phyloP scores from a whole-genome alignment of 129 eudicot species.

The Logfia minima region DNA sequence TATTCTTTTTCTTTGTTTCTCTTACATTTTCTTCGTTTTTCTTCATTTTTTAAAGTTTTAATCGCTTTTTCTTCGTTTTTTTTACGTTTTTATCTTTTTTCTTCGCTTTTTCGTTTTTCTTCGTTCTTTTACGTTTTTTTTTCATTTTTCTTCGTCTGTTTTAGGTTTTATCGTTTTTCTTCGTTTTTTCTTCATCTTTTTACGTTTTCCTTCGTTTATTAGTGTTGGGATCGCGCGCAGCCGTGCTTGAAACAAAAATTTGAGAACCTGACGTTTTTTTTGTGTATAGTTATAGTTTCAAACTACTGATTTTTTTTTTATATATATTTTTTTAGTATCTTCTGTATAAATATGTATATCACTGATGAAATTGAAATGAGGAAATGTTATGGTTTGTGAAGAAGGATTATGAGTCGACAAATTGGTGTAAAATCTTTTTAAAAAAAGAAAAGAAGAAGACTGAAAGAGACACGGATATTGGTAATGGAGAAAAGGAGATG shows the following conservation, averaged over 20 bases:
- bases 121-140: no score
- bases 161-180: no score
- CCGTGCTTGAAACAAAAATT: not conserved
- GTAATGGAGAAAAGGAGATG: not conserved
- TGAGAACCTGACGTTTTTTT: not conserved
- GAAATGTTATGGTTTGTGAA: not conserved
- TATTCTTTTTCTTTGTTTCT: no score
- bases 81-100: no score
- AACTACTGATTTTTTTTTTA: not conserved
- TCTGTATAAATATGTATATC: no score
- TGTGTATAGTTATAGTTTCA: not conserved
- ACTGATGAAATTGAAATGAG: not conserved
- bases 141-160: no score
- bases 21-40: no score
- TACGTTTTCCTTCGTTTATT: no score
- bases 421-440: not conserved
- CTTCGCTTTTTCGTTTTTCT: no score
- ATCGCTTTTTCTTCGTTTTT: no score
- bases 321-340: not conserved
- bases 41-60: no score
- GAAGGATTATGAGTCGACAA: not conserved
- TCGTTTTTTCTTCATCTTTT: no score
- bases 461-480: constrained; percentile 10
- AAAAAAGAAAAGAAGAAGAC: constrained; percentile 2
- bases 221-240: not conserved